Conservation (phyloP, 1,139 yeast genomes). For the Hansenula sp. region DNA sequence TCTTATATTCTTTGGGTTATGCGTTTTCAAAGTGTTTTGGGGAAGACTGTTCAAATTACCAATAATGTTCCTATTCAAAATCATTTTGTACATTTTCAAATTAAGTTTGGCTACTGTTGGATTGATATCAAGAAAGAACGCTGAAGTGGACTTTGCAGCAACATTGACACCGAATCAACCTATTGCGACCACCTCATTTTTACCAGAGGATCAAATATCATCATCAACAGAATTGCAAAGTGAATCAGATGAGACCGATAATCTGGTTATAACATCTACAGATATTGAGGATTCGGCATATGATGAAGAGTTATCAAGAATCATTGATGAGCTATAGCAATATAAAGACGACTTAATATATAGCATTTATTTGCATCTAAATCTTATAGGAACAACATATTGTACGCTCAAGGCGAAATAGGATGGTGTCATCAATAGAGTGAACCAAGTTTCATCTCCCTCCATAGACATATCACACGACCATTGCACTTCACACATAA, state of each 20-base stretch:
- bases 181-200: background rate
- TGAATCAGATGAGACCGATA: background rate
- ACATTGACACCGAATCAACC: background rate
- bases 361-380: too few species aligned
- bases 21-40: slow-evolving; percentile 56
- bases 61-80: slow-evolving; percentile 43
- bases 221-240: background rate
- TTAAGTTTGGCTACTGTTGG: slow-evolving; percentile 26
- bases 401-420: too few species aligned
- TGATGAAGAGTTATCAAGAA: slow-evolving; percentile 10
- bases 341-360: too few species aligned
- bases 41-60: slow-evolving; percentile 50
- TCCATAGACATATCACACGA: too few species aligned
- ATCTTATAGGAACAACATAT: too few species aligned
- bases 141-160: background rate
- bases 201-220: background rate
- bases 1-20: slow-evolving; percentile 43
- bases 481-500: too few species aligned
- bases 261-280: background rate
- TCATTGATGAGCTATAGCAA: slow-evolving; percentile 17
- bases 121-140: slow-evolving; percentile 12
- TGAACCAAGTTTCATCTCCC: too few species aligned
- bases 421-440: too few species aligned
- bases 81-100: slow-evolving; percentile 45
- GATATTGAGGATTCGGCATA: background rate